phyloP scores from a whole-genome alignment of 1,284 basidiomycete genomes.

The Heterobasidion occidentale region DNA sequence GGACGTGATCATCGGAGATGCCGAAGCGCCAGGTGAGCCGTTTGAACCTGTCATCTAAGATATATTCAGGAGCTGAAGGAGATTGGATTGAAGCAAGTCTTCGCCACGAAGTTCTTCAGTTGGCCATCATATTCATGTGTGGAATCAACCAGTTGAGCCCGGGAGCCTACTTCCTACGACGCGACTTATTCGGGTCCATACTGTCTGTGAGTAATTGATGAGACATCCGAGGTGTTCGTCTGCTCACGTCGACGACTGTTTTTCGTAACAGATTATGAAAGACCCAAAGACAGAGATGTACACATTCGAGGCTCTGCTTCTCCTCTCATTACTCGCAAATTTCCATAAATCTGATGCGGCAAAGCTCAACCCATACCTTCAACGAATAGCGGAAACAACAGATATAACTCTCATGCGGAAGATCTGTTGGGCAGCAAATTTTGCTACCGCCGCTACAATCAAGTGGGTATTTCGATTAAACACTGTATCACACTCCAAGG shows the following conservation, averaged over 20 bases:
- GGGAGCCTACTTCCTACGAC: slow-evolving; percentile 57
- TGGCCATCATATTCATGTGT: slow-evolving; percentile 48
- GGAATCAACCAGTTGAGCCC: slow-evolving; percentile 55
- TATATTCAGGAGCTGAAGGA: background rate
- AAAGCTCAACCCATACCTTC: slow-evolving; percentile 56
- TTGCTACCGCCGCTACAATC: slow-evolving; percentile 39
- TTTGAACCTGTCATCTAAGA: background rate
- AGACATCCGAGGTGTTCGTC: background rate
- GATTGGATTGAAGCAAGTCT: slow-evolving; percentile 26
- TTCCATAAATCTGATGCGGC: slow-evolving; percentile 64
- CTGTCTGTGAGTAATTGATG: slow-evolving; percentile 28
- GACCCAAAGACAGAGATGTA: slow-evolving; percentile 43
- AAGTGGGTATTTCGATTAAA: slow-evolving; percentile 28
- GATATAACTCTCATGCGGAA: slow-evolving; percentile 46
- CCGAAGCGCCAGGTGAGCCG: slow-evolving; percentile 33
- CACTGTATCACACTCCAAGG: background rate
- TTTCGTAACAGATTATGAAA: slow-evolving; percentile 37
- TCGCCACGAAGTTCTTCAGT: slow-evolving; percentile 47
- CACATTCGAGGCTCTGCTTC: slow-evolving; percentile 48
- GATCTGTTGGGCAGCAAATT: slow-evolving; percentile 47
- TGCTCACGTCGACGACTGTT: background rate
- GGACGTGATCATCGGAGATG: slow-evolving; percentile 35
- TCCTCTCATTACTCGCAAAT: slow-evolving; percentile 52
- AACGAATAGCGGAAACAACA: slow-evolving; percentile 35
- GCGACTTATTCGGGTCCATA: slow-evolving; percentile 49